Percentiles rank a stretch among this genome's conserved stretches.
phyloP scores from a whole-genome alignment of 1,284 basidiomycete genomes.

The Lignosus rhinocerotis region DNA sequence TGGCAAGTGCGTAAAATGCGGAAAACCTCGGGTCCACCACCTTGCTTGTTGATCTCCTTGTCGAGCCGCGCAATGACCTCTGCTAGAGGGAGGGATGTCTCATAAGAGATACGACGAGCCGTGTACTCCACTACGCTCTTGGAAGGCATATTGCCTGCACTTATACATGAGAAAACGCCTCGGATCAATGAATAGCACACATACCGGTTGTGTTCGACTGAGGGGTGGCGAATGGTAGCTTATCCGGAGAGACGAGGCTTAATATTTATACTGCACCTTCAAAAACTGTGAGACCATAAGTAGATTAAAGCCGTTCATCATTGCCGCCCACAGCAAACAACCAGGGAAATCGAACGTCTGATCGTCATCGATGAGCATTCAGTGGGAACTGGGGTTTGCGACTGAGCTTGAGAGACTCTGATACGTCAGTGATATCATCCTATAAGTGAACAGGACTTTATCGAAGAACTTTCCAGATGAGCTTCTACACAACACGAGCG shows the following conservation, averaged over 20 bases:
- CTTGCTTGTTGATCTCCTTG: constrained; percentile 41
- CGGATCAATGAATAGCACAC: background rate
- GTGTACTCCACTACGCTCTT: constrained; percentile 28
- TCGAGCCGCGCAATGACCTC: constrained; percentile 49
- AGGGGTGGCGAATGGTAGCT: background rate
- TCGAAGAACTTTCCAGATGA: background rate
- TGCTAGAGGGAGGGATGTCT: constrained; percentile 40
- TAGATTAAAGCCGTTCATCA: background rate
- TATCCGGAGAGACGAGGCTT: background rate
- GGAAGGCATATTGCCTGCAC: background rate
- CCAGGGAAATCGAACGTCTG: background rate
- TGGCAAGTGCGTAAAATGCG: constrained; percentile 31
- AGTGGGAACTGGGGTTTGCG: background rate
- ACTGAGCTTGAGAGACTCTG: background rate
- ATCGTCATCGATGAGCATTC: background rate
- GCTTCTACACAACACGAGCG: background rate
- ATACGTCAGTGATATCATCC: background rate
- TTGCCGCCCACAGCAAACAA: background rate
- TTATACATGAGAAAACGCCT: background rate
- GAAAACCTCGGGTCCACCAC: constrained; percentile 32
- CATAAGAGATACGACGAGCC: constrained; percentile 46
- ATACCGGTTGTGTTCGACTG: background rate
- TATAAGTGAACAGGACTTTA: background rate
- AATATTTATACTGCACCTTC: background rate
- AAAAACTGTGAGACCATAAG: background rate